These are phyloP conservation scores for Symbiotaphrina buchneri DNA, from an alignment of 495 filamentous ascomycete species.

Conservation along the genomic window DNA sequence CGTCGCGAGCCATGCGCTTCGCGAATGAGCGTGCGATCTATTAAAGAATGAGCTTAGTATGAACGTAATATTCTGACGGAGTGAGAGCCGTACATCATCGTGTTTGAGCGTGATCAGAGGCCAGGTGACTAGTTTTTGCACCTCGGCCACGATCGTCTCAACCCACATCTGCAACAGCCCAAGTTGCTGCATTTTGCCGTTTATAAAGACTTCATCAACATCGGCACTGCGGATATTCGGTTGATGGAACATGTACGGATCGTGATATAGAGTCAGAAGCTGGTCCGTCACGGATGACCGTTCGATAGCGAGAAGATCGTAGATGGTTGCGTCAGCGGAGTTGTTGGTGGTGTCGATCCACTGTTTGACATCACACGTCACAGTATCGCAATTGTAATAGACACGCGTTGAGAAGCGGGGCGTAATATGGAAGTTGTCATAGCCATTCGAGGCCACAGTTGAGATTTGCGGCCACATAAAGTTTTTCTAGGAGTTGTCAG, in stretches of 20 bases:
- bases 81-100: conserved; percentile 17
- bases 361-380: conserved; percentile 29
- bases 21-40: conserved; percentile 26
- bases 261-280: conserved; percentile 28
- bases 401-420: conserved; percentile 39
- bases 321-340: conserved; percentile 23
- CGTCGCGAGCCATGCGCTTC: conserved; percentile 27
- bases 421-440: conserved; percentile 30
- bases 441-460: conserved; percentile 24
- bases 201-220: conserved; percentile 22
- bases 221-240: conserved; percentile 33
- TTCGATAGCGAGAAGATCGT: conserved; percentile 23
- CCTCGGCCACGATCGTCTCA: conserved; percentile 31
- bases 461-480: conserved; percentile 32
- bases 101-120: conserved; percentile 31
- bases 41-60: too few relatives aligned
- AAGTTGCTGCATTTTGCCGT: conserved; percentile 21
- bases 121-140: conserved; percentile 33
- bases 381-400: conserved; percentile 39
- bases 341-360: conserved; percentile 40
- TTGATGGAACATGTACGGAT: conserved; percentile 30
- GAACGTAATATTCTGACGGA: too few relatives aligned
- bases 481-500: conserved; percentile 13
- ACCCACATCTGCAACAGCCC: conserved; percentile 39
- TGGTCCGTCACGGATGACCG: conserved; percentile 28